phyloP scores from a whole-genome alignment of 352 stramenopile genomes.

The Peronospora tabacina region DNA sequence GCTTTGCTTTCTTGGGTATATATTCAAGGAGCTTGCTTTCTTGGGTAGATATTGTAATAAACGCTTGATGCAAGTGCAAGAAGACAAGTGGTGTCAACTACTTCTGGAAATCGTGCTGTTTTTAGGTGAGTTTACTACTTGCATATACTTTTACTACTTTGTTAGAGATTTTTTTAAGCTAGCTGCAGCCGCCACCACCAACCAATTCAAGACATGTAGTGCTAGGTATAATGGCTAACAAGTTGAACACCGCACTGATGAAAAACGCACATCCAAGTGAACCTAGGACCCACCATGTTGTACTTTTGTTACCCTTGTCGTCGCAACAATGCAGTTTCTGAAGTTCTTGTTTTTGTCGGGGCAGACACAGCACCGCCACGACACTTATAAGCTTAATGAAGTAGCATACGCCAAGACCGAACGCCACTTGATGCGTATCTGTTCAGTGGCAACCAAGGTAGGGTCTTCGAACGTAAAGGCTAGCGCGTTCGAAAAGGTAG shows the following conservation, averaged over 20 bases:
- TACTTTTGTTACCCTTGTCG: conserved; percentile 15
- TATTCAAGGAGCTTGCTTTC: no score
- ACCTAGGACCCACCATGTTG: conserved; percentile 33
- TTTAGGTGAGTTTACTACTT: no score
- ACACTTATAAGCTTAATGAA: conserved; percentile 33
- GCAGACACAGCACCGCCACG: conserved; percentile 35
- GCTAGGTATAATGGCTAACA: conserved; percentile 24
- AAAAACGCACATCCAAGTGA: conserved; percentile 25
- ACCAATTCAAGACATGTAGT: conserved; percentile 33
- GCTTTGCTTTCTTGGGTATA: neutral
- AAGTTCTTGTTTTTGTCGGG: conserved; percentile 39
- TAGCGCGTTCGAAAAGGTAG: conserved; percentile 37
- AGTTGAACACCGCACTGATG: conserved; percentile 36
- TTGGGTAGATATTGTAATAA: no score
- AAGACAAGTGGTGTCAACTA: no score
- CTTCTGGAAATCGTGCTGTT: no score
- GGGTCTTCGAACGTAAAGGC: conserved; percentile 34
- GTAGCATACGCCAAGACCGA: conserved; percentile 38
- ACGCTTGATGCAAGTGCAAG: no score
- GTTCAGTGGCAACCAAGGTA: no score
- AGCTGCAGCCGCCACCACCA: conserved; percentile 27
- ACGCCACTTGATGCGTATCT: conserved; percentile 20
- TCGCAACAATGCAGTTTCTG: conserved; percentile 30
- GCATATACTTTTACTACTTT: no score
- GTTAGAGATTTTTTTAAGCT: no score